Evolutionary conservation across 306 rosid genomes (phyloP), one percentile per base, ranked within the genome.

Genomic region (Vicia sativa): DNA sequence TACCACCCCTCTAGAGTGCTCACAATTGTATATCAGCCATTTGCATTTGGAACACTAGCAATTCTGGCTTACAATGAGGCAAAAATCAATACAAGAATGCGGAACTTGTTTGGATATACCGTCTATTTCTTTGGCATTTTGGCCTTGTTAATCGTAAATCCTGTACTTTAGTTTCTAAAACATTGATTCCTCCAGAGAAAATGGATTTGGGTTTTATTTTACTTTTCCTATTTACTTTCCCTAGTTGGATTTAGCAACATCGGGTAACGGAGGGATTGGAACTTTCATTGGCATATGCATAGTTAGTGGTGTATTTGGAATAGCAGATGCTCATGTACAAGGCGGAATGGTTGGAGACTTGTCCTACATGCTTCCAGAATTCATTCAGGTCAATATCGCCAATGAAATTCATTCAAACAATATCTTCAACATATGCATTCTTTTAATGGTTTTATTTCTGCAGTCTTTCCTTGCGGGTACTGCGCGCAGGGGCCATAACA

Each of bases 261-360:
- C 90, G 0, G 90, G 93, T 10, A 85, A 77, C 71, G 97, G 97
- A 65, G 96, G 95, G 43, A 62, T 87, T 21, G 97, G 96, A 70
- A 56, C 85, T 42, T 91, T 82, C 65, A 72, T 85, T 3, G 97
- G 88, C 25, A 42, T 89, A 45, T 91, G 97, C 62, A 67, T 34
- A 55, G 57, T 79, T 6, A 89, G 96, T 59, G 90, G 89, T 26
- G 85, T 80, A 45, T 91, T 91, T 52, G 96, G 97, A 79, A 62
- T 89, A 75, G 92, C 97, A 44, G 96, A 91, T 87, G 97, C 95
- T 73, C 96, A 84, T 81, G 87, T 79, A 16, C 96, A 89, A 76
- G 97, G 92, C 26, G 97, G 97, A 81, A 87, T 89, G 97, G 74
- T 92, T 43, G 96, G 97, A 65, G 97, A 92, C 72, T 85, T 89